Conservation (phyloP, 805 yeast genomes). For the Millerozyma acaciae region DNA sequence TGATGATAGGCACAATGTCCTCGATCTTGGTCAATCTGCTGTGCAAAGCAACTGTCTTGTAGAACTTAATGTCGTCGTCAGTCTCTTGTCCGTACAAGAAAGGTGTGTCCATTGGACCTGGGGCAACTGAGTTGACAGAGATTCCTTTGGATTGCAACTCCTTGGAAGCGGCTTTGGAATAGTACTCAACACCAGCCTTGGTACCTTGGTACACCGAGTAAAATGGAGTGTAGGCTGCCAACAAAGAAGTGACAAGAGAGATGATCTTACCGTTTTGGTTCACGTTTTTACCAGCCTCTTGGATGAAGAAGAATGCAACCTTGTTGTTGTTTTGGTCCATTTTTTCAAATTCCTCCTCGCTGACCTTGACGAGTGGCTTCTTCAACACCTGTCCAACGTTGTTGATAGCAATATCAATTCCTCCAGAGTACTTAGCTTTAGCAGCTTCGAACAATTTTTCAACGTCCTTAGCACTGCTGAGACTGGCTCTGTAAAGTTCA, state of each 20-base stretch:
- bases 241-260: conserved; percentile 56
- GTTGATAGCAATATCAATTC: conserved; percentile 60
- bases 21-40: conserved; percentile 52
- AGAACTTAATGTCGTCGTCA: conserved; percentile 48
- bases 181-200: conserved; percentile 53
- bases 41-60: conserved; percentile 47
- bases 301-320: conserved; percentile 57
- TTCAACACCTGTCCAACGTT: conserved; percentile 66
- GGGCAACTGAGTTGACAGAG: conserved; percentile 55
- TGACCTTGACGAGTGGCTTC: conserved; percentile 50
- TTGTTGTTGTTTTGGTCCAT: conserved; percentile 55
- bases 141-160: conserved; percentile 45
- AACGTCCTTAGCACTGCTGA: conserved; percentile 40
- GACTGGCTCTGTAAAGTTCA: conserved; percentile 39
- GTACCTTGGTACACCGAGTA: conserved; percentile 55
- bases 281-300: conserved; percentile 51
- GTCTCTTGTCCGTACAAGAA: conserved; percentile 61
- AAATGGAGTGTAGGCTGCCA: conserved; percentile 59
- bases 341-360: conserved; percentile 51
- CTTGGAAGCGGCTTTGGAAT: conserved; percentile 51
- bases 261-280: conserved; percentile 53
- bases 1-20: conserved; percentile 62
- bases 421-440: conserved; percentile 40
- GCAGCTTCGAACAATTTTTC: conserved; percentile 45
- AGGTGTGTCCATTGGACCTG: conserved; percentile 68